Evolutionary conservation across 306 rosid genomes (phyloP), one percentile per base, ranked within the genome.

Genomic region (Arachis hypogaea): DNA sequence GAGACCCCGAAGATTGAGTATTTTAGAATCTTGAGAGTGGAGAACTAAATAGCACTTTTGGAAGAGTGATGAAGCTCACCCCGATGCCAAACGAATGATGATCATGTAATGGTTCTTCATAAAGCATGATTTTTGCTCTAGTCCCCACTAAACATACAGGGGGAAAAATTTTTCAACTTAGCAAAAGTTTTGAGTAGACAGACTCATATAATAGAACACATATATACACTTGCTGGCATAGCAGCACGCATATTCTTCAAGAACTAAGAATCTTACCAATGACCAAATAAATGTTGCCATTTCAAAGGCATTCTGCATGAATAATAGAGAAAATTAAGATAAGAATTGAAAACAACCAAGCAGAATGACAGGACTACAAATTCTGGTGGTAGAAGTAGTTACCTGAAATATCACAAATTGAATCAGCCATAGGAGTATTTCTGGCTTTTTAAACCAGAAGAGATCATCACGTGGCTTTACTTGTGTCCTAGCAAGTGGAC

Each of bases 381-480:
- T 9, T 56, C 45, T 41, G 68, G 61, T 44, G 59, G 2, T 43
- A 42, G 49, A 59, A 66, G 12, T 55, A 45, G 51, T 75, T 59
- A 91, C 97, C 96, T 94, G 97, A 91, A 94, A 94, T 81, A 89
- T 86, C 80, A 94, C 92, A 85, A 94, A 94, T 55, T 94, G 98
- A 86, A 91, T 94, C 75, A 94, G 72, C 82, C 96, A 78, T 77
- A 89, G 68, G 12, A 91, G 40, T 49, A 89, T 89, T 74, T 84
- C 88, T 1, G 98, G 97, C 79, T 88, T 94, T 41, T 91, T 86
- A 69, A 91, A 94, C 98, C 97, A 94, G 77, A 94, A 94, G 75
- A 91, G 86, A 61, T 62, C 90, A 6, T 94, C 97, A 0, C 97
- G 85, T 40, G 98, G 97, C 87, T 91, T 94, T 64, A 94, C 89